Evolutionary conservation across 106 monocot genomes (phyloP).

Genomic region (Cymbidium sinense): DNA sequence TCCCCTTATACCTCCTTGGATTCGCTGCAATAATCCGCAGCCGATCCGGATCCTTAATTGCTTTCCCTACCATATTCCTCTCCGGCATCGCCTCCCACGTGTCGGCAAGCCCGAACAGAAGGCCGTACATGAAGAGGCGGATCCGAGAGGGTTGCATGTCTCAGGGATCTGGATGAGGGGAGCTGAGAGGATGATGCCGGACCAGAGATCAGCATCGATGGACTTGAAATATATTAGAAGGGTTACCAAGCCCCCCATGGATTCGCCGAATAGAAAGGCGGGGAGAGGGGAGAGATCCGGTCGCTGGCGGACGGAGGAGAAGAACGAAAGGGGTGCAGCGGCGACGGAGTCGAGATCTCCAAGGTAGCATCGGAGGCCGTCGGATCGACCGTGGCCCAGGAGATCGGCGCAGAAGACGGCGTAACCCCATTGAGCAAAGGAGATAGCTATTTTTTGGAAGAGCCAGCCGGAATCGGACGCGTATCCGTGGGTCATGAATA

Average conservation of each 20-base stretch:
- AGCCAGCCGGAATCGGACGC: constrained; percentile 91
- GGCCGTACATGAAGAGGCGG: constrained; percentile 66
- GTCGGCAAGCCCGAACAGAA: constrained; percentile 81
- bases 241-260: constrained; percentile 76
- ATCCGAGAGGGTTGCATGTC: constrained; percentile 82
- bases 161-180: constrained; percentile 80
- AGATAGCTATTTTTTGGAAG: constrained; percentile 92
- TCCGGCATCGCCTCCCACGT: constrained; percentile 94
- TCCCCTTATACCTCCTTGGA: constrained; percentile 69
- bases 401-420: constrained; percentile 94
- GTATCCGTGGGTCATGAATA: constrained; percentile 98
- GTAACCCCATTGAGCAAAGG: constrained; percentile 84
- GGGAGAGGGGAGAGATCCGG: constrained; percentile 31
- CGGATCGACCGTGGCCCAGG: constrained; percentile 77
- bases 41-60: constrained; percentile 59
- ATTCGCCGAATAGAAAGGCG: constrained; percentile 94
- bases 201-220: constrained; percentile 40
- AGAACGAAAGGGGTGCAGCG: constrained; percentile 73
- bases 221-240: constrained; percentile 72
- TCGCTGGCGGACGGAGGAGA: constrained; percentile 49
- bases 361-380: constrained; percentile 56
- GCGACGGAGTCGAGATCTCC: constrained; percentile 71
- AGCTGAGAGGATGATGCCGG: constrained; percentile 85
- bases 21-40: constrained; percentile 75
- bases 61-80: constrained; percentile 83